These are phyloP conservation scores for Trichomonas gallinae DNA, from an alignment of 208 protist genomes.

Conservation along the genomic window DNA sequence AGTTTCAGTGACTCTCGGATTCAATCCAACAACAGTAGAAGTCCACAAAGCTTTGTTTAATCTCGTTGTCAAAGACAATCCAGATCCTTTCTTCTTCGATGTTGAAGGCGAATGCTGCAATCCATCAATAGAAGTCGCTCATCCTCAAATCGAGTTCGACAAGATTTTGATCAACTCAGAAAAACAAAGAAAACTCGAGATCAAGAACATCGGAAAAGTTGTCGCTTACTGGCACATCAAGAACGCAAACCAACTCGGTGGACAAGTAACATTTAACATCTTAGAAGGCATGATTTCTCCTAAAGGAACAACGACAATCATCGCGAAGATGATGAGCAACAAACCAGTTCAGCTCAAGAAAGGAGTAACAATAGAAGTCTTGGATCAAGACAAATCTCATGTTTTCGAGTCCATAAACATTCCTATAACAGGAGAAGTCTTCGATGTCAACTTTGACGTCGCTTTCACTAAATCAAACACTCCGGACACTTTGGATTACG, in stretches of 20 bases:
- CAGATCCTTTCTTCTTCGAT: neutral
- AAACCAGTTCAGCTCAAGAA: neutral
- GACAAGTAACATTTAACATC: neutral
- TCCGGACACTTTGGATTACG: neutral
- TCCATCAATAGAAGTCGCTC: neutral
- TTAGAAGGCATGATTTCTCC: neutral
- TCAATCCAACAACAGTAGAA: neutral
- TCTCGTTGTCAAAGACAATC: neutral
- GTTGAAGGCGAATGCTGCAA: neutral
- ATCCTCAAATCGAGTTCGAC: neutral
- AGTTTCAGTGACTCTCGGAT: neutral
- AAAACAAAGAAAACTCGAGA: neutral
- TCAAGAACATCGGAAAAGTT: neutral
- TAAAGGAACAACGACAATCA: neutral
- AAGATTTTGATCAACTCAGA: neutral
- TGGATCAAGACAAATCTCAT: neutral
- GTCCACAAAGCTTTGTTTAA: neutral
- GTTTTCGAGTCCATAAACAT: neutral
- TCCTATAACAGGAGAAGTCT: neutral
- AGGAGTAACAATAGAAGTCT: neutral
- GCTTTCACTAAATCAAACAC: neutral
- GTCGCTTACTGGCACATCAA: neutral
- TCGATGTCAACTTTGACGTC: conserved; percentile 7
- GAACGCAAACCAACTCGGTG: neutral
- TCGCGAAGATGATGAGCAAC: neutral